These are phyloP conservation scores for Mycena citricolor DNA, from an alignment of 1,284 basidiomycete species.

Conservation along the genomic window DNA sequence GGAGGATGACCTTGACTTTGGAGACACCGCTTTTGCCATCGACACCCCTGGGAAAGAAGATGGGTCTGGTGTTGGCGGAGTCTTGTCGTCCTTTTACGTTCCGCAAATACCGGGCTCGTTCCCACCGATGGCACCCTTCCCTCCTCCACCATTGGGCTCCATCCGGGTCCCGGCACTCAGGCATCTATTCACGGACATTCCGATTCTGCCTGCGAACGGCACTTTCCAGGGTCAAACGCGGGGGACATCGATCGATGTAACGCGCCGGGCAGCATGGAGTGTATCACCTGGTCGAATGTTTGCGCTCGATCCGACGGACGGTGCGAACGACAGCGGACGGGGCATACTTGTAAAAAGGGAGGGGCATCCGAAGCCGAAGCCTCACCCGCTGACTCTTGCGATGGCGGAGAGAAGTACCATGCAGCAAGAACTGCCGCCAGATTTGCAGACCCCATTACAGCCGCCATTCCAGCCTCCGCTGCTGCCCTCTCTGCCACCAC, in stretches of 20 bases:
- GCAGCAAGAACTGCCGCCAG: too few relatives aligned
- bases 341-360: conserved; percentile 17
- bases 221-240: conserved; percentile 10
- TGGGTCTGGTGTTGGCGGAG: conserved; percentile 16
- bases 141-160: conserved; percentile 18
- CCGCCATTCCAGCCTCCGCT: too few relatives aligned
- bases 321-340: conserved; percentile 3
- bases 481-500: too few relatives aligned
- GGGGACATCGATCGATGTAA: conserved; percentile 27
- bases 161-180: conserved; percentile 25
- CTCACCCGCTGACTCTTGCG: conserved; percentile 20
- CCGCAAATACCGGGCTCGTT: conserved; percentile 1
- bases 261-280: conserved; percentile 19
- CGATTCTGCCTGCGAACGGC: conserved; percentile 10
- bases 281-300: conserved; percentile 3
- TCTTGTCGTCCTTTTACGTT: conserved; percentile 18
- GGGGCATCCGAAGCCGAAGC: conserved; percentile 16
- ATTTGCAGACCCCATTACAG: too few relatives aligned
- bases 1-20: conserved; percentile 15
- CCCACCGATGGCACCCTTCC: conserved; percentile 8
- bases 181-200: conserved; percentile 20
- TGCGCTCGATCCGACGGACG: not conserved
- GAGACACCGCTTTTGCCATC: too few relatives aligned
- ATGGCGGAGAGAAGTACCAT: too few relatives aligned
- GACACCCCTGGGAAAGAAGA: conserved; percentile 24